phyloP scores from a whole-genome alignment of 1,284 basidiomycete species.

The Boletellus deceptivus region DNA sequence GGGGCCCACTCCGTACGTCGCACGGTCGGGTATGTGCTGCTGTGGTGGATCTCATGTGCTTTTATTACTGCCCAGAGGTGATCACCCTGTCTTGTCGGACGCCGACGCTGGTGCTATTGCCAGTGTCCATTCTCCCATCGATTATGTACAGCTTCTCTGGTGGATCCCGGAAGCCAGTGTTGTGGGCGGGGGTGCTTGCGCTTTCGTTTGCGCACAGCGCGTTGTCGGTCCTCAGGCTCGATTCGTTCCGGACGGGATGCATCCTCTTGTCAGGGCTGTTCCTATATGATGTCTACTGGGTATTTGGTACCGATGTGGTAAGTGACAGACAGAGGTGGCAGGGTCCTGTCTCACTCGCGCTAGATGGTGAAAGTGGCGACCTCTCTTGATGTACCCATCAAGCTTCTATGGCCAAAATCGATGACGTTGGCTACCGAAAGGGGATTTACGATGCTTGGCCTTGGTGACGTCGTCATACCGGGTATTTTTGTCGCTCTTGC shows the following conservation, averaged over 20 bases:
- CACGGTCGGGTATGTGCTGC: background rate
- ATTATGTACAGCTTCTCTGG: conserved; percentile 60
- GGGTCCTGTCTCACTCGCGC: conserved; percentile 1
- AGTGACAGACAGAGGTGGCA: conserved; percentile 28
- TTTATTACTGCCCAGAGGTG: conserved; percentile 34
- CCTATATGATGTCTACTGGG: conserved; percentile 90
- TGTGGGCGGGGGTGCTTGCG: conserved; percentile 80
- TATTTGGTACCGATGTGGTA: conserved; percentile 80
- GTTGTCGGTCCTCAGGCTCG: conserved; percentile 80
- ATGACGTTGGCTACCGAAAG: conserved; percentile 50
- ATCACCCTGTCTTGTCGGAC: conserved; percentile 56
- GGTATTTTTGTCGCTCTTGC: conserved; percentile 90
- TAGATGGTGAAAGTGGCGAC: conserved; percentile 94
- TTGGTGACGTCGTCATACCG: conserved; percentile 89
- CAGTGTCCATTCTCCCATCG: conserved; percentile 66
- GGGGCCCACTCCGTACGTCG: conserved; percentile 44
- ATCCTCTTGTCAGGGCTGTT: conserved; percentile 82
- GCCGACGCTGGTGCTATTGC: conserved; percentile 63
- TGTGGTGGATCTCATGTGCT: conserved; percentile 9
- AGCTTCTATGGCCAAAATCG: conserved; percentile 83
- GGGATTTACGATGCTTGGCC: conserved; percentile 89
- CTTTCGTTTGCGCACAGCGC: conserved; percentile 85
- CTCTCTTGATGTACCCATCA: conserved; percentile 91
- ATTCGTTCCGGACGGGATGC: conserved; percentile 87
- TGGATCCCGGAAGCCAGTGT: conserved; percentile 56